Evolutionary conservation across 495 filamentous ascomycete species (phyloP).

Genomic region (Trichoderma virens): DNA sequence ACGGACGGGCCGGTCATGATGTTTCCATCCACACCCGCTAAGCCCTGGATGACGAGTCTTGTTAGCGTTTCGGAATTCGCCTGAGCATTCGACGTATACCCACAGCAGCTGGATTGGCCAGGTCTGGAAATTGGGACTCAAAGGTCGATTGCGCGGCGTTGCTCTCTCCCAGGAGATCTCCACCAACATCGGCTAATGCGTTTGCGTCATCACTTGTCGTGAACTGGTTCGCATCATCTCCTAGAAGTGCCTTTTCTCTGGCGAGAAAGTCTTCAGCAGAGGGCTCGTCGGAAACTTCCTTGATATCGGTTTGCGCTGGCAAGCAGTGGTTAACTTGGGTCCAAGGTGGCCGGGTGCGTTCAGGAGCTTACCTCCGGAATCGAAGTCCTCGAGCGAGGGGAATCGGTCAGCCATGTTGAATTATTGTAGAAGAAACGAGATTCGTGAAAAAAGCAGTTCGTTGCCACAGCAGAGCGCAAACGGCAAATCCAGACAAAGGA

Average conservation of each 20-base stretch:
- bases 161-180: slow-evolving; percentile 67
- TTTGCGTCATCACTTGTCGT: slow-evolving; percentile 67
- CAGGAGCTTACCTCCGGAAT: slow-evolving; percentile 60
- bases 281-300: slow-evolving; percentile 30
- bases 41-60: slow-evolving; percentile 39
- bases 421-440: background rate
- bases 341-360: slow-evolving; percentile 3
- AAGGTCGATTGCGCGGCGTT: slow-evolving; percentile 55
- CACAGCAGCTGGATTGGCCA: slow-evolving; percentile 46
- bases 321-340: slow-evolving; percentile 12
- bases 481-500: slow-evolving; percentile 8
- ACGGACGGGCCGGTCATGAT: slow-evolving; percentile 70
- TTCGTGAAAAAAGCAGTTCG: background rate
- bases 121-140: slow-evolving; percentile 79
- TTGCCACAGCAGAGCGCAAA: background rate
- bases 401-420: slow-evolving; percentile 86
- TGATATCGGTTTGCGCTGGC: slow-evolving; percentile 39
- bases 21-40: slow-evolving; percentile 80
- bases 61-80: background rate
- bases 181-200: slow-evolving; percentile 49
- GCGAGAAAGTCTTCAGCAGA: slow-evolving; percentile 75
- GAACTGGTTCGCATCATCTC: slow-evolving; percentile 90
- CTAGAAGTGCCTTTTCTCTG: slow-evolving; percentile 79
- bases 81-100: background rate
- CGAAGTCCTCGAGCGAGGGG: slow-evolving; percentile 92